Percentiles rank a stretch among this genome's conserved stretches.
These are phyloP conservation scores for Fusarium sublunatum DNA, from an alignment of 2,329 filamentous ascomycete species.

Conservation along the genomic window DNA sequence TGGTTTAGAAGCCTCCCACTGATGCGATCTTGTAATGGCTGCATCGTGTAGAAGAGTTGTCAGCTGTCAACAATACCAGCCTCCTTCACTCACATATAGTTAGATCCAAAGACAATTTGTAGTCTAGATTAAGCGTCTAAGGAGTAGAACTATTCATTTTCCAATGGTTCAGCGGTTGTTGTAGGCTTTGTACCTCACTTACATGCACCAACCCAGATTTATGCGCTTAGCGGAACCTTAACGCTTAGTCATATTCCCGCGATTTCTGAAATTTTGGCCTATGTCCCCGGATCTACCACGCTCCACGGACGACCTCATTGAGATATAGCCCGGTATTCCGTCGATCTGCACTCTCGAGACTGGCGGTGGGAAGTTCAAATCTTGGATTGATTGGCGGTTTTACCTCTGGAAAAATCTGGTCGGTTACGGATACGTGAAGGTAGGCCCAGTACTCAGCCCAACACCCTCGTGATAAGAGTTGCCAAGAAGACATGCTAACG, in stretches of 20 bases:
- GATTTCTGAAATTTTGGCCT: slow-evolving; percentile 42
- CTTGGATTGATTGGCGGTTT: not conserved
- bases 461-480: slow-evolving; percentile 1
- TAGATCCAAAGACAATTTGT: too few species aligned
- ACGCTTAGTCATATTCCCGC: slow-evolving; percentile 38
- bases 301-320: slow-evolving; percentile 15
- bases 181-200: not conserved
- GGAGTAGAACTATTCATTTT: too few species aligned
- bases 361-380: slow-evolving; percentile 9
- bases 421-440: slow-evolving; percentile 14
- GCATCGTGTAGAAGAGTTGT: too few species aligned
- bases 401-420: not conserved
- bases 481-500: slow-evolving; percentile 14
- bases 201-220: slow-evolving; percentile 23
- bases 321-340: slow-evolving; percentile 25
- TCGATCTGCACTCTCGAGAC: slow-evolving; percentile 20
- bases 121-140: too few species aligned
- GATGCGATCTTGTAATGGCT: too few species aligned
- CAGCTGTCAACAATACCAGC: too few species aligned
- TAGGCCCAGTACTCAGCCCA: slow-evolving; percentile 11
- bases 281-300: slow-evolving; percentile 13
- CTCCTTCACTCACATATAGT: too few species aligned
- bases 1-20: too few species aligned
- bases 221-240: slow-evolving; percentile 8
- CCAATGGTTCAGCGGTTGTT: too few species aligned